phyloP scores from a whole-genome alignment of 108 stramenopile species.

The Cyclostephanos tholiformis region DNA sequence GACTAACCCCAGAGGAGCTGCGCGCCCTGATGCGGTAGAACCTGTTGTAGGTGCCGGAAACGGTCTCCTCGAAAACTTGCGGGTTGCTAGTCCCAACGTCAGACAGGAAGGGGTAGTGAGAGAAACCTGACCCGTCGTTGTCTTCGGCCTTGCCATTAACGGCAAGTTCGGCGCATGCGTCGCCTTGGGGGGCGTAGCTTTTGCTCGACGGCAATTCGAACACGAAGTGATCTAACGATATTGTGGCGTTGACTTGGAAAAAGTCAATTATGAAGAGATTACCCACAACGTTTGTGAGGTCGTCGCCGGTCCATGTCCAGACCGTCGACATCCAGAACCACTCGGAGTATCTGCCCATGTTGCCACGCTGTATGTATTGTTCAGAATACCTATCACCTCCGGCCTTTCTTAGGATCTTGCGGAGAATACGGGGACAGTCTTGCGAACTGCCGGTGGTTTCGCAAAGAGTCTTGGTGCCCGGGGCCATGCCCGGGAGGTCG shows the following conservation, averaged over 20 bases:
- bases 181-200: constrained; percentile 32
- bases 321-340: constrained; percentile 48
- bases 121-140: constrained; percentile 43
- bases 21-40: constrained; percentile 39
- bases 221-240: constrained; percentile 51
- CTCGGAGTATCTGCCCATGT: constrained; percentile 46
- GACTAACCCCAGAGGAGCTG: background rate
- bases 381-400: background rate
- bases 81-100: constrained; percentile 14
- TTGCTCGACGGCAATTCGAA: constrained; percentile 54
- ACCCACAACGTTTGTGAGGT: constrained; percentile 38
- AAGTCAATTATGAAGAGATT: constrained; percentile 49
- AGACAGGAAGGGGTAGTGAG: constrained; percentile 41
- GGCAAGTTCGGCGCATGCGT: constrained; percentile 53
- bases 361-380: constrained; percentile 10
- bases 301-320: constrained; percentile 35
- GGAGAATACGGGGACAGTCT: constrained; percentile 25
- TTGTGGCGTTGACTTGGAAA: constrained; percentile 39
- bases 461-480: constrained; percentile 28
- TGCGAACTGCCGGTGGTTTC: constrained; percentile 3
- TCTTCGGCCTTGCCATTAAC: constrained; percentile 61
- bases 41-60: constrained; percentile 35
- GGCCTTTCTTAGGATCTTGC: constrained; percentile 16
- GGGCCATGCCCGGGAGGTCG: constrained; percentile 23
- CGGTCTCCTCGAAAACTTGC: constrained; percentile 24